phyloP scores from a whole-genome alignment of 2,329 filamentous ascomycete genomes.

The Colletotrichum australisinense region DNA sequence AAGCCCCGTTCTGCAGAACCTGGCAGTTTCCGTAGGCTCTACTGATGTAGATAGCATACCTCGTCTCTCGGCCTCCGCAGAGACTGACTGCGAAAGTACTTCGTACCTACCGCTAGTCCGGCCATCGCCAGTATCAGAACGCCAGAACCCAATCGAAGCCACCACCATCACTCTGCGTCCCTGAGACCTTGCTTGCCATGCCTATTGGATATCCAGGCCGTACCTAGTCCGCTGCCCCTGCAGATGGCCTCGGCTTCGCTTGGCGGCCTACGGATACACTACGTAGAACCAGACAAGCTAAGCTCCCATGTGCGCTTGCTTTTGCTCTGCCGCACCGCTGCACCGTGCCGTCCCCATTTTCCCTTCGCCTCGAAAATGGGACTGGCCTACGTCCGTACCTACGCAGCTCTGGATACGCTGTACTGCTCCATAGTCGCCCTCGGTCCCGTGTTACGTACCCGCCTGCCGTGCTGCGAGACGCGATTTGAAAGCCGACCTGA shows the following conservation, averaged over 20 bases:
- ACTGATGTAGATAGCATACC: no score
- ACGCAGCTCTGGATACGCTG: background rate
- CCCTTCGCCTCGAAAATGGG: background rate
- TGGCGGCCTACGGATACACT: background rate
- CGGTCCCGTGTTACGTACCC: background rate
- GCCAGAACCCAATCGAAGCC: background rate
- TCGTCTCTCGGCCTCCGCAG: background rate
- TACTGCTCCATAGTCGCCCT: background rate
- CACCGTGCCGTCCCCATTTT: background rate
- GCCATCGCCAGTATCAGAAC: background rate
- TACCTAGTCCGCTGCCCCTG: constrained; percentile 13
- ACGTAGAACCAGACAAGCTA: no score
- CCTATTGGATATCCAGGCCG: background rate
- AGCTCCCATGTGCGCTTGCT: constrained; percentile 14
- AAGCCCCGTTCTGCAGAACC: constrained; percentile 21
- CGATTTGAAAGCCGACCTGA: background rate
- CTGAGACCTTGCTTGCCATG: background rate
- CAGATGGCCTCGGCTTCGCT: constrained; percentile 30
- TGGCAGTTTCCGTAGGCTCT: background rate
- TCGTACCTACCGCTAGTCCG: background rate
- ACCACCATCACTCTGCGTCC: background rate
- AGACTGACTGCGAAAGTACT: background rate
- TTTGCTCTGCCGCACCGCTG: constrained; percentile 7
- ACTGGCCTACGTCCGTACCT: background rate
- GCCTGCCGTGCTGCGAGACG: background rate